phyloP scores from a whole-genome alignment of 2,329 filamentous ascomycete genomes.

The Tolypocladium capitatum region DNA sequence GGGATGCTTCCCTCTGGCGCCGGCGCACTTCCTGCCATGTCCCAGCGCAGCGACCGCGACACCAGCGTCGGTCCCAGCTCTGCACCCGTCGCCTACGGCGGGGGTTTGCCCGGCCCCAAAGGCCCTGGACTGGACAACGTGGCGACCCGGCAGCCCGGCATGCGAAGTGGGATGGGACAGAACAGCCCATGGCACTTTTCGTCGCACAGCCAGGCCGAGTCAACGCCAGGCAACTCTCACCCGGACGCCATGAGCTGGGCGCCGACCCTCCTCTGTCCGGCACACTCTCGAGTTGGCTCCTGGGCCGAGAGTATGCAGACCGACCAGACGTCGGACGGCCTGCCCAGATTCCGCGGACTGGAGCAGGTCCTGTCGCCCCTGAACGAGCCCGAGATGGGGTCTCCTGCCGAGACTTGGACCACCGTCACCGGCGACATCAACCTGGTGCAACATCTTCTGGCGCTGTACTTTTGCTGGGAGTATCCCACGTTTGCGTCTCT shows the following conservation, averaged over 20 bases:
- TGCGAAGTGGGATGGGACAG: slow-evolving; percentile 26
- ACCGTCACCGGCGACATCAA: slow-evolving; percentile 41
- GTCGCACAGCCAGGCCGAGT: slow-evolving; percentile 30
- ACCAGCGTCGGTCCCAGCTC: slow-evolving; percentile 7
- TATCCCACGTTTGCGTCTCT: slow-evolving; percentile 64
- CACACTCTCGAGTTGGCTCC: slow-evolving; percentile 32
- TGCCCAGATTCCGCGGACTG: slow-evolving; percentile 24
- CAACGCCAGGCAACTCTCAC: slow-evolving; percentile 33
- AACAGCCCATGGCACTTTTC: slow-evolving; percentile 37
- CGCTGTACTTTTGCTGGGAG: slow-evolving; percentile 62
- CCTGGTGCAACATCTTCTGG: slow-evolving; percentile 50
- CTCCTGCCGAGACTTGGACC: slow-evolving; percentile 42
- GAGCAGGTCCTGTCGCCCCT: slow-evolving; percentile 36
- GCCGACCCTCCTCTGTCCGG: slow-evolving; percentile 22
- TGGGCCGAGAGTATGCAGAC: slow-evolving; percentile 34
- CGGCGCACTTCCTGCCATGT: slow-evolving; percentile 15
- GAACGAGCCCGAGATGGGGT: slow-evolving; percentile 28
- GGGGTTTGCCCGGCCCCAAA: slow-evolving; percentile 11
- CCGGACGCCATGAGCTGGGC: slow-evolving; percentile 34
- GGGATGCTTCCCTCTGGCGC: slow-evolving; percentile 17
- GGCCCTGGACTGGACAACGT: slow-evolving; percentile 15
- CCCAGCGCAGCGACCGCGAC: slow-evolving; percentile 6
- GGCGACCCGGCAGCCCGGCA: slow-evolving; percentile 13
- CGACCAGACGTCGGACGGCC: slow-evolving; percentile 17
- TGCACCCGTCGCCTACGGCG: slow-evolving; percentile 9